A percentile compares a stretch with the other conserved stretches of the same genome.
These are phyloP conservation scores for Elsinoe arachidis DNA, from an alignment of 2,329 filamentous ascomycete species.

Conservation along the genomic window DNA sequence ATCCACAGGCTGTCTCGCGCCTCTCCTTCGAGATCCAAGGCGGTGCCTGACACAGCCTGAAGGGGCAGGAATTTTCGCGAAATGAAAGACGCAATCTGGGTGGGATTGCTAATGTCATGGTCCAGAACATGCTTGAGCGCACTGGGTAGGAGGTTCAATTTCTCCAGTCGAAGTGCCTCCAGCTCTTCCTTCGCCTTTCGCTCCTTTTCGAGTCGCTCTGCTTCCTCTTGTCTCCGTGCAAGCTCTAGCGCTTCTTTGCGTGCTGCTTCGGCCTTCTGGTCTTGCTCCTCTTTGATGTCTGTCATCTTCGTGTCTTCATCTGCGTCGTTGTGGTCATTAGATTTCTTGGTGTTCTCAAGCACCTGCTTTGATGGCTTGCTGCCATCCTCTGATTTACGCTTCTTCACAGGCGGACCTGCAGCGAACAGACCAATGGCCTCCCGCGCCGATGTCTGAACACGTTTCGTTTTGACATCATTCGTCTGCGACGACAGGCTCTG, in stretches of 20 bases:
- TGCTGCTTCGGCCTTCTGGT: conserved; percentile 21
- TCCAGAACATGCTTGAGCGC: conserved; percentile 15
- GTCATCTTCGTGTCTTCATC: conserved; percentile 14
- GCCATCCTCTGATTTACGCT: conserved; percentile 17
- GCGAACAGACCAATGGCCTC: conserved; percentile 10
- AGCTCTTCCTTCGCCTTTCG: conserved; percentile 21
- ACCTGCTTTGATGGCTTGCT: conserved; percentile 3
- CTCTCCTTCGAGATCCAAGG: conserved; percentile 4
- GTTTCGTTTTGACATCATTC: conserved; percentile 18
- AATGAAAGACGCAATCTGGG: conserved; percentile 7
- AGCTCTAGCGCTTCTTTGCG: conserved; percentile 22
- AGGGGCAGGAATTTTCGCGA: conserved; percentile 16
- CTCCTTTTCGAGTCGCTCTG: conserved; percentile 17
- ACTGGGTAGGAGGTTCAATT: conserved; percentile 15
- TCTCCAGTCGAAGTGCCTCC: conserved; percentile 16
- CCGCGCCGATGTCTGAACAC: conserved; percentile 18
- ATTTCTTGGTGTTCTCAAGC: background rate
- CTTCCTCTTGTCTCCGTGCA: conserved; percentile 15
- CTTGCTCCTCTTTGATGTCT: conserved; percentile 17
- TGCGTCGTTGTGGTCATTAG: conserved; percentile 15
- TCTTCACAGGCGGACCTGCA: conserved; percentile 17
- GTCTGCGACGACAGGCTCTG: conserved; percentile 7
- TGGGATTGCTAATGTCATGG: background rate
- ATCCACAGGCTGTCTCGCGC: conserved; percentile 16
- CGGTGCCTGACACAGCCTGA: conserved; percentile 15